Base-by-base conservation (phyloP, 371 early-diverging fungal genomes). In the Apophysomyces ossiformis region DNA sequence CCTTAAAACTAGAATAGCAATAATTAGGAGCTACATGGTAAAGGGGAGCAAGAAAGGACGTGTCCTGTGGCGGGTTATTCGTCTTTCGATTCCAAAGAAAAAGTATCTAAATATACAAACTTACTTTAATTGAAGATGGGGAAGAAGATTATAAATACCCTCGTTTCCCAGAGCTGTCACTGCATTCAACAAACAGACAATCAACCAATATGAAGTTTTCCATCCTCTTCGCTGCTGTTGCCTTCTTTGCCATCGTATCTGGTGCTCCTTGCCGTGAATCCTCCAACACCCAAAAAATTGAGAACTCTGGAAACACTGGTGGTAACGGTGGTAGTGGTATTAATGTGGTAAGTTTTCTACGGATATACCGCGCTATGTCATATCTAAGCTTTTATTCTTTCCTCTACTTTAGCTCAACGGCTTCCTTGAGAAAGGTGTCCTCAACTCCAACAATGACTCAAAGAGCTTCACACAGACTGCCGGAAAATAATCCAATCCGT, bases 1-100 rank as follows among this genome's bases (percentile, higher is more conserved):
- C 54, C 54, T 50, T 50, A 50, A 26, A 50, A 50, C 54, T 7
- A 50, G 21, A 50, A 50, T 50, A 50, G 54, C 21, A 50, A 21
- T 50, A 50, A 26, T 26, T 26, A 21, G 54, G 54, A 50, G 54
- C 11, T 50, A 9, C 21, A 21, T 21, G 9, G 21, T 50, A 26
- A 13, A 41, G 41, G 41, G 41, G 41, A 41, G 41, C 41, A 5
- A 13, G 32, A 45, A 50, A 16, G 54, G 54, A 50, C 54, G 54
- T 50, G 54, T 50, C 21, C 11, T 50, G 54, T 50, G 54, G 54
- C 54, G 54, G 9, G 21, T 0, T 21, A 18, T n/a, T 18, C 16
- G 21, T n/a, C 7, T 50, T 21, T n/a, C 7, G 54, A 16, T 50
- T 9, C 7, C 7, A 18, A 47, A 9, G 54, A 50, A 45, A 12